phyloP scores from a whole-genome alignment of 352 stramenopile genomes.

The Pythium brassicae region DNA sequence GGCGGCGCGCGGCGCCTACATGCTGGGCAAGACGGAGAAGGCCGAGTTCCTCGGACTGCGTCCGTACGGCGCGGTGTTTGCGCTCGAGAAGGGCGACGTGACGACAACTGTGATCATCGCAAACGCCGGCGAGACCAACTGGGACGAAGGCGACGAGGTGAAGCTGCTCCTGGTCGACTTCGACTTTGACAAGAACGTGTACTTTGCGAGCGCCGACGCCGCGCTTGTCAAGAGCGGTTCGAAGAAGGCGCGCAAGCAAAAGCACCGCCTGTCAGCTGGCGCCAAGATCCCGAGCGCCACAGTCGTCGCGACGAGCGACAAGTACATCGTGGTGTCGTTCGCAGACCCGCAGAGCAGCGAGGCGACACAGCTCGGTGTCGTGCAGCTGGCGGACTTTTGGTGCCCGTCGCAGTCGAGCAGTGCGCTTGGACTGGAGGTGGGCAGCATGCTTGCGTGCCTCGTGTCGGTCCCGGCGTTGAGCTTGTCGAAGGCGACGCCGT shows the following conservation, averaged over 20 bases:
- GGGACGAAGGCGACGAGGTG: conserved; percentile 55
- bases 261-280: conserved; percentile 36
- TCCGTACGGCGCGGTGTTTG: conserved; percentile 84
- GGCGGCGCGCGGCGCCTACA: conserved; percentile 19
- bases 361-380: conserved; percentile 41
- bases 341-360: conserved; percentile 27
- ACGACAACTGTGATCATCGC: conserved; percentile 70
- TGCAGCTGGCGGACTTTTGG: conserved; percentile 78
- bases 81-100: conserved; percentile 59
- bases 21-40: conserved; percentile 73
- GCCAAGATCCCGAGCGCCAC: conserved; percentile 39
- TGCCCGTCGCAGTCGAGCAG: conserved; percentile 54
- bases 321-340: conserved; percentile 71
- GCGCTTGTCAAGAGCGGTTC: conserved; percentile 51
- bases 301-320: conserved; percentile 50
- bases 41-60: conserved; percentile 80
- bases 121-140: conserved; percentile 27
- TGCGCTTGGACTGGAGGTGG: conserved; percentile 53
- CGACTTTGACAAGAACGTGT: conserved; percentile 84
- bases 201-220: conserved; percentile 45
- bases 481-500: conserved; percentile 52
- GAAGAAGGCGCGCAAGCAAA: conserved; percentile 71
- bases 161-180: conserved; percentile 83
- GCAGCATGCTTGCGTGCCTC: conserved; percentile 28
- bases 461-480: conserved; percentile 42